Conservation (phyloP, 352 stramenopile species). For the Phytophthora sojae region DNA sequence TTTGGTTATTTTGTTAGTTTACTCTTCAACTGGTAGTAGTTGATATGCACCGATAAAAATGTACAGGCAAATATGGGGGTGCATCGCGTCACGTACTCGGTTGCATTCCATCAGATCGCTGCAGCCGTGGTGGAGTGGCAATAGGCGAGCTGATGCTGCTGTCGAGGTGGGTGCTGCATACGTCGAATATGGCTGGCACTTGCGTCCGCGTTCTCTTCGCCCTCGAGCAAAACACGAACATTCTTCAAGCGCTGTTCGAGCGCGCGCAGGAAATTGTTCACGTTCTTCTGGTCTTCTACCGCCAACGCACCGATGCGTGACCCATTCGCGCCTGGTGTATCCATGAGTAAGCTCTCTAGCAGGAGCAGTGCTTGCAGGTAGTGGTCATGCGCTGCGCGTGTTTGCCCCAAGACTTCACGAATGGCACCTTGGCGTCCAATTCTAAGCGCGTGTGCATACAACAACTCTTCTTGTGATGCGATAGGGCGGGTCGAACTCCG, state of each 20-base stretch:
- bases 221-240: constrained; percentile 45
- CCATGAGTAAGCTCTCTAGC: constrained; percentile 69
- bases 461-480: constrained; percentile 63
- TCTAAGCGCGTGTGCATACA: constrained; percentile 71
- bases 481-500: constrained; percentile 20
- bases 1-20: constrained; percentile 40
- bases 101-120: constrained; percentile 23
- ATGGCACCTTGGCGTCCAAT: constrained; percentile 71
- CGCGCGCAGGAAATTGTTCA: constrained; percentile 55
- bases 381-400: constrained; percentile 57
- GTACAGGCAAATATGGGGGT: constrained; percentile 38
- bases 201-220: constrained; percentile 19
- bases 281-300: constrained; percentile 61
- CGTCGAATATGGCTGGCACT: constrained; percentile 15
- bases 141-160: constrained; percentile 19
- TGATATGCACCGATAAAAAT: constrained; percentile 35
- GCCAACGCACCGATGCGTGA: constrained; percentile 24
- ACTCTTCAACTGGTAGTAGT: constrained; percentile 33
- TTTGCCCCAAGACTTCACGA: constrained; percentile 75
- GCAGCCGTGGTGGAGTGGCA: constrained; percentile 26
- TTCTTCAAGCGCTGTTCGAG: constrained; percentile 65
- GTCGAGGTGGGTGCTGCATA: constrained; percentile 22
- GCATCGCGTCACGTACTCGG: not conserved
- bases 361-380: constrained; percentile 69
- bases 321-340: constrained; percentile 32